Evolutionary conservation across 2,329 filamentous ascomycete genomes (phyloP), one percentile per base, ranked within the genome.

Genomic region (Ophiognomonia clavigignenti-juglandacearum): DNA sequence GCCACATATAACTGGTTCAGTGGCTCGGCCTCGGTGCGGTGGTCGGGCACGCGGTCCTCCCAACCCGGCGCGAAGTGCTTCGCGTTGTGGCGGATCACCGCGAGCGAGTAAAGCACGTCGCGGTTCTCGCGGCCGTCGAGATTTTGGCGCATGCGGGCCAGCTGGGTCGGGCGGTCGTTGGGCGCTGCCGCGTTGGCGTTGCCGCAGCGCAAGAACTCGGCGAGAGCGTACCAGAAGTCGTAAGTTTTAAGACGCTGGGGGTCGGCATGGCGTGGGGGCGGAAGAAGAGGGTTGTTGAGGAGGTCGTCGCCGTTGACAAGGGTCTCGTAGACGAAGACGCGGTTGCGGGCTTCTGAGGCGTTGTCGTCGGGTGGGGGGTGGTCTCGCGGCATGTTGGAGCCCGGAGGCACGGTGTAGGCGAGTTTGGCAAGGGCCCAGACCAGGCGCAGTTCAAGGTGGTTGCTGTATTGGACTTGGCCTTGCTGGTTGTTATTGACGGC

Each of bases 81-180:
- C 38, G 86, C 83, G 41, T 90, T 74, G 53, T 91, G 82, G 22
- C 89, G 82, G 14, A 86, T 82, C 46, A 95, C 80, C 8, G 87
- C 88, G 54, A 96, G 85, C 0, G 88, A 93, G 66, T 96, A 96
- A 47, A 96, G 79, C 16, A 96, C 85, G 62, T 96, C 90, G 44
- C 91, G 82, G 59, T 92, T 93, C 67, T 96, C 91, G 20, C 85
- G 79, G 39, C 85, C 85, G 56, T 89, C 86, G 11, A 96, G 74
- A 19, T 92, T 73, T 47, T 76, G 76, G 26, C 88, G 82, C 64
- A 89, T 79, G 43, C 75, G 75, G 4, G 65, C 66, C 24, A 96
- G 70, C 2, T 80, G 77, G 22, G 82, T 76, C 44, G 90, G 84
- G 29, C 88, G 78, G 45, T 77, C 68, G 39, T 76, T 70, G 31